Conservation (phyloP, 192 early-diverging fungal genomes). For the Coemansia sp. region DNA sequence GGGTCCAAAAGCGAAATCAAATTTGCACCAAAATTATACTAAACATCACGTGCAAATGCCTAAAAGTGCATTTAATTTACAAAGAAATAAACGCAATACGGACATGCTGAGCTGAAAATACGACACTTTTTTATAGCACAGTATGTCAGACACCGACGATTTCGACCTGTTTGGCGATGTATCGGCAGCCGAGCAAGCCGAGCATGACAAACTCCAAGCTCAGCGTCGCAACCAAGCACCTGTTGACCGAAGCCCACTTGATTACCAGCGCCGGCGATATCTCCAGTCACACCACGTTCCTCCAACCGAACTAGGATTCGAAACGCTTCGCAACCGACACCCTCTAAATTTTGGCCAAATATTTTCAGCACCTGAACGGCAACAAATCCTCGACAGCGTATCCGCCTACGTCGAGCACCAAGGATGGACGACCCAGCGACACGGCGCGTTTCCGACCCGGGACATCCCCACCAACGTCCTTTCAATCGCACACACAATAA, state of each 20-base stretch:
- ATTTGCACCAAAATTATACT: neutral
- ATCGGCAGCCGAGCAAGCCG: conserved; percentile 25
- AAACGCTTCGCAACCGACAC: conserved; percentile 10
- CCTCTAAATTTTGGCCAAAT: conserved; percentile 38
- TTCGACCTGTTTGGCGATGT: conserved; percentile 51
- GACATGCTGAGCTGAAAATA: too few species aligned
- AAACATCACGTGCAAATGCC: neutral
- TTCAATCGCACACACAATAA: neutral
- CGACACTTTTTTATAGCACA: neutral
- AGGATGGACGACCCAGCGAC: conserved; percentile 49
- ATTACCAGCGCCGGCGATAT: conserved; percentile 25
- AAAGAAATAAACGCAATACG: neutral
- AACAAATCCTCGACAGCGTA: conserved; percentile 24
- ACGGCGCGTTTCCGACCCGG: conserved; percentile 56
- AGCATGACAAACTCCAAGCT: conserved; percentile 4
- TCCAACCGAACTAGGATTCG: neutral
- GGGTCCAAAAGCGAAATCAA: neutral
- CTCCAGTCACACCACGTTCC: conserved; percentile 16
- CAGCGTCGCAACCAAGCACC: neutral
- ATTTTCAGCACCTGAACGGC: conserved; percentile 15
- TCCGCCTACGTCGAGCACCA: neutral
- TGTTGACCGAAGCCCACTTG: neutral
- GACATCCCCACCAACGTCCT: conserved; percentile 45
- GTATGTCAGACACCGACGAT: neutral
- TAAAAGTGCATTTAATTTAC: neutral